Conservation (phyloP, 129 eudicot genomes). For the Tagetes erecta region DNA sequence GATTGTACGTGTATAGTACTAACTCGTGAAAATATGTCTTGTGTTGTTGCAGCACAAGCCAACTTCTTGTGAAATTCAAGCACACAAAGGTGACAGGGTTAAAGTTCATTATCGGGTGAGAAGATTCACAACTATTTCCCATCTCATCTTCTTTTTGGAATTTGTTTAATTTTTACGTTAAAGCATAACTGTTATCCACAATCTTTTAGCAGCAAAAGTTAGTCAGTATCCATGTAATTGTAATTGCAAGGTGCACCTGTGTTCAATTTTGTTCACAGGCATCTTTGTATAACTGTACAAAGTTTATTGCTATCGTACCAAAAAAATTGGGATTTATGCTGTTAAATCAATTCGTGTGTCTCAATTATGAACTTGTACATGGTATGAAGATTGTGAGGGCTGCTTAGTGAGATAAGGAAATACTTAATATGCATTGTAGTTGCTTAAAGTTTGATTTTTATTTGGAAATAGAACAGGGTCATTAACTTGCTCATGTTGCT, state of each 20-base stretch:
- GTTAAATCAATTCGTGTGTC: not conserved
- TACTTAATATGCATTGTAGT: not conserved
- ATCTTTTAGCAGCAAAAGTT: conserved; percentile 2
- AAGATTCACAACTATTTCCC: conserved; percentile 23
- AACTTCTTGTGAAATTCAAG: conserved; percentile 72
- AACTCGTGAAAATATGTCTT: not conserved
- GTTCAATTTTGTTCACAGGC: not conserved
- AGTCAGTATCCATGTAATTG: not conserved
- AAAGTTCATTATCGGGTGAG: conserved; percentile 97
- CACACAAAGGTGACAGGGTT: conserved; percentile 89
- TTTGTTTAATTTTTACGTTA: not conserved
- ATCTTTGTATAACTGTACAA: not conserved
- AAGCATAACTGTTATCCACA: not conserved
- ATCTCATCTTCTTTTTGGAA: not conserved
- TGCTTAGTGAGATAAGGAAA: conserved; percentile 11
- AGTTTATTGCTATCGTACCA: not conserved
- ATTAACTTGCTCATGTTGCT: not conserved
- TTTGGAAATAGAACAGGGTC: not conserved
- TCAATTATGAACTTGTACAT: not conserved
- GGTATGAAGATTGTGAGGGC: conserved; percentile 16
- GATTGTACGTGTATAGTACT: conserved; percentile 8
- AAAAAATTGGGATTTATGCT: not conserved
- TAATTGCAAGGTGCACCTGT: conserved; percentile 12
- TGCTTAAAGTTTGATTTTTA: conserved; percentile 2
- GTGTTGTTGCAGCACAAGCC: conserved; percentile 76